A percentile compares a stretch with the other conserved stretches of the same genome.
These are phyloP conservation scores for Breynia disticha DNA, from an alignment of 441 rosid genomes.

Conservation along the genomic window DNA sequence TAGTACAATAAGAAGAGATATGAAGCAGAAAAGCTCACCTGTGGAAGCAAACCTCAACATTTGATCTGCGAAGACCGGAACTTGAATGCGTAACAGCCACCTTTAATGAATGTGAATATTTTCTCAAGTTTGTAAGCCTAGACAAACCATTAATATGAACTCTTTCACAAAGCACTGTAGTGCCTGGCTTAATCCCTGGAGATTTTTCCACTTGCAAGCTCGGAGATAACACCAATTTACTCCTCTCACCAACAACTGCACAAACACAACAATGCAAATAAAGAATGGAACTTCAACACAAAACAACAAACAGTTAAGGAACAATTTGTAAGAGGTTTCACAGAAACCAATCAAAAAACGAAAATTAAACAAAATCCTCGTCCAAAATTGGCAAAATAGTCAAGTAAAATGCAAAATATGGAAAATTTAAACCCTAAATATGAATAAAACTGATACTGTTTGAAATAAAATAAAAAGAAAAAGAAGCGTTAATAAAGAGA, in stretches of 20 bases:
- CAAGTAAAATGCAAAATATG: background rate
- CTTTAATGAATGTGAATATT: conserved; percentile 61
- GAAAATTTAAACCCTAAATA: conserved; percentile 25
- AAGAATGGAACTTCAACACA: background rate
- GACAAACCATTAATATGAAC: conserved; percentile 48
- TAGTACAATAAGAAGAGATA: too few species aligned
- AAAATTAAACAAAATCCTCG: conserved; percentile 2
- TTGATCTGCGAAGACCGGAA: conserved; percentile 28
- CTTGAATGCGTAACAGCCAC: conserved; percentile 34
- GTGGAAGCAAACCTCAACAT: conserved; percentile 72
- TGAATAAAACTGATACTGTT: conserved; percentile 7
- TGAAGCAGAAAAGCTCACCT: conserved; percentile 32
- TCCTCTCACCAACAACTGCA: conserved; percentile 50
- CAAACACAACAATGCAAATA: conserved; percentile 6
- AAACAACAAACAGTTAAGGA: background rate
- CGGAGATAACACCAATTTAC: conserved; percentile 37
- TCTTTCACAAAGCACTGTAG: conserved; percentile 55
- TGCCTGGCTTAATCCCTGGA: conserved; percentile 59
- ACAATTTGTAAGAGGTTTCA: background rate
- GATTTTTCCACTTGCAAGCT: conserved; percentile 41
- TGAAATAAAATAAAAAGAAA: conserved; percentile 1
- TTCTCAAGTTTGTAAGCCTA: conserved; percentile 48
- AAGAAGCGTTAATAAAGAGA: background rate
- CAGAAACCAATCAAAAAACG: conserved; percentile 1
- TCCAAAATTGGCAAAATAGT: background rate